Evolutionary conservation across 768 basidiomycete genomes (phyloP), one percentile per base, ranked within the genome.

Genomic region (Lanmaoa rubissima): DNA sequence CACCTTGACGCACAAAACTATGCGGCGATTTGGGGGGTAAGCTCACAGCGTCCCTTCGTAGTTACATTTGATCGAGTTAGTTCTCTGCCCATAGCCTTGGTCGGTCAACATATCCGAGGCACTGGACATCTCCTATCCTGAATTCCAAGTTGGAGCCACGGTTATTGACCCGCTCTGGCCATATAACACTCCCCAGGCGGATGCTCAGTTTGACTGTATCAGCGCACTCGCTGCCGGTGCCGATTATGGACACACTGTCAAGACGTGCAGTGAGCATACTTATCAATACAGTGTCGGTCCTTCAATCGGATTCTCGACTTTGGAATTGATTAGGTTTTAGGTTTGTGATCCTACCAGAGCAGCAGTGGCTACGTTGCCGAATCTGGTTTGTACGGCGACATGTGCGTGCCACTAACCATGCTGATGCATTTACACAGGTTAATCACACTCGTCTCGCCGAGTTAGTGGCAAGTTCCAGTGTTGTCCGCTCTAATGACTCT

Each of bases 121-220:
- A 10, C 61, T 82, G 34, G 66, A 67, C 35, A 56, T 81, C 13
- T 62, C 64, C 14, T 55, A 63, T 11, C 79, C 82, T 28, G 69
- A 67, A 49, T 82, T 81, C 60, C 80, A 79, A 60, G 65, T 82
- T 17, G 79, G 71, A 34, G 79, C 78, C 4, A 82, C 81, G 0
- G 81, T 70, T 0, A 75, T 76, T 38, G 80, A 83, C 64, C 81
- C 81, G 14, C 55, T 80, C 4, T 82, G 80, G 79, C 81, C 80
- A 4, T 81, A 78, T 55, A 65, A 78, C 55, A 70, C 75, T 1
- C 65, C 79, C 4, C 74, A 73, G 12, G 73, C 75, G 43, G 57
- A 61, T 11, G 54, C 47, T 16, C 63, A 62, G 19, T 70, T 82
- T 17, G 77, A 79, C 50, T 82, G 81, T 53, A 76, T 76, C 34